Base-by-base conservation (phyloP, 345 rosid species). In the Salix arbutifolia region DNA sequence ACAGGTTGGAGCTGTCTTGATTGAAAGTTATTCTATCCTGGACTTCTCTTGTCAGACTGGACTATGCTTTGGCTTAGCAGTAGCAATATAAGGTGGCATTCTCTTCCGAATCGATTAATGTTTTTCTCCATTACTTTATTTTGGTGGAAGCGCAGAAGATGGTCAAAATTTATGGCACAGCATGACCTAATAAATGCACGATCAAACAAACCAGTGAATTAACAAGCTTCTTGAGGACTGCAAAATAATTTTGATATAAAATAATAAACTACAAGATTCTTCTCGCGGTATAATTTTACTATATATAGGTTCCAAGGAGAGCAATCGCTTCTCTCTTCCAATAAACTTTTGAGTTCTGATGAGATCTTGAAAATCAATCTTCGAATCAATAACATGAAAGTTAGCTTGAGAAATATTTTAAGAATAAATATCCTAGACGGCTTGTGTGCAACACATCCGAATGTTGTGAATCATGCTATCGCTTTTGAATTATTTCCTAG, bases 1-100 rank as follows among this genome's bases (percentile, higher is more conserved):
- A n/a, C n/a, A n/a, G n/a, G n/a, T 31, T 4, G 79, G 79, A 25
- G 76, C 74, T 38, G 26, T 78, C 71, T 6, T n/a, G 12, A 14
- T 82, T 38, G 81, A 78, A 44, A 17, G 58, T 16, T 74, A 70
- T 7, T 76, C 76, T 13, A 23, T 56, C 40, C 46, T 4, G 14
- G 25, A 1, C 69, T 69, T 30, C 42, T 74, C 38, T 78, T 66
- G 18, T 82, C 81, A 1, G 81, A 82, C 9, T 70, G 84, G 81
- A 64, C 79, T 11, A 46, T 58, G 14, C 40, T 66, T 38, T 78
- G 65, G 67, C 17, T 77, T 2, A 77, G 16, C 30, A 70, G 71
- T 28, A 44, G 21, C 28, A 33, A 28, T 66, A 70, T 44, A 10
- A 6, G 72, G 19, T 52, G 48, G 6, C 28, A 4, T 3, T 6